phyloP scores from a whole-genome alignment of 345 rosid genomes.

The Bretschneidera sinensis region DNA sequence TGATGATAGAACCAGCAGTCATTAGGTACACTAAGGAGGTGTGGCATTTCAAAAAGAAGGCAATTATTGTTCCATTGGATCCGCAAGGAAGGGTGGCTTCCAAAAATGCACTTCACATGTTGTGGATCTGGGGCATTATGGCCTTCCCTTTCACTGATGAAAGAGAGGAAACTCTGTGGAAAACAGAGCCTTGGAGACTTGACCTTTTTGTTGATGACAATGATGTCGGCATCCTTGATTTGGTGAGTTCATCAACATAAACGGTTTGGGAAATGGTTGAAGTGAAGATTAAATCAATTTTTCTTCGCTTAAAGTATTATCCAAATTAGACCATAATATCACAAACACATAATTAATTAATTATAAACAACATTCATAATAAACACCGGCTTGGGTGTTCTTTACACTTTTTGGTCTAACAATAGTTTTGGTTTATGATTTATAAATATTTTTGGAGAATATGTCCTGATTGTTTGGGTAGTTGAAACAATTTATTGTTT shows the following conservation, averaged over 20 bases:
- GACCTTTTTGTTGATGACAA: slow-evolving; percentile 41
- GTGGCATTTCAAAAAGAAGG: slow-evolving; percentile 49
- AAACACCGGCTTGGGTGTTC: no score
- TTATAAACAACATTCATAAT: no score
- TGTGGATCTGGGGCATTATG: slow-evolving; percentile 60
- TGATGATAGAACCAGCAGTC: slow-evolving; percentile 37
- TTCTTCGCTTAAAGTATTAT: no score
- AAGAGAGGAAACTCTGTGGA: slow-evolving; percentile 64
- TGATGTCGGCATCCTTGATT: slow-evolving; percentile 24
- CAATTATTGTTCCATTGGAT: slow-evolving; percentile 51
- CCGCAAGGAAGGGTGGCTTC: slow-evolving; percentile 47
- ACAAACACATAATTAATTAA: no score
- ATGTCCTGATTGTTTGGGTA: no score
- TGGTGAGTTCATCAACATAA: slow-evolving; percentile 34
- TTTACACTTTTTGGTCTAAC: no score
- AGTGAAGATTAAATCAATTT: no score
- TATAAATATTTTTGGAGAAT: no score
- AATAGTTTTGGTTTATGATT: no score
- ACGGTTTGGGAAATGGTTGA: no score
- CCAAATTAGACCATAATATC: no score
- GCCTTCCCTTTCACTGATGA: slow-evolving; percentile 54
- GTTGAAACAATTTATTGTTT: no score
- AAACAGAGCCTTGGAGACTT: slow-evolving; percentile 44
- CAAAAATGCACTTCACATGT: slow-evolving; percentile 55
- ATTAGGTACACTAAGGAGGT: slow-evolving; percentile 55